Evolutionary conservation across 768 basidiomycete genomes (phyloP), one percentile per base, ranked within the genome.

Genomic region (Grammothele lineata): DNA sequence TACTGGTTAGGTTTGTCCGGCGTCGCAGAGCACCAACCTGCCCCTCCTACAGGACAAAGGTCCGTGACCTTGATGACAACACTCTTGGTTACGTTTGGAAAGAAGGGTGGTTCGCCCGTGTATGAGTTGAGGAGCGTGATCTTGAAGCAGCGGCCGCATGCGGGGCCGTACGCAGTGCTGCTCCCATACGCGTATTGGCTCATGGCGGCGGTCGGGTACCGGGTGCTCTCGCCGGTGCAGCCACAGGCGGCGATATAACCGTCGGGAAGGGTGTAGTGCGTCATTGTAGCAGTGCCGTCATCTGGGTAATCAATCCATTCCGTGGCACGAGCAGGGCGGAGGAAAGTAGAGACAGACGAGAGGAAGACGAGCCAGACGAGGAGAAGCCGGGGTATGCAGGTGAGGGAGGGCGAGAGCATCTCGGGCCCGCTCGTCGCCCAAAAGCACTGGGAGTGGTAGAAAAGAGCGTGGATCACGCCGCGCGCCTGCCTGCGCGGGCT

Each of bases 151-250:
- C 72, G 75, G 22, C 89, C 89, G 59, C 87, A 90, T 3, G 72
- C 75, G 26, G 86, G 83, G 12, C 87, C 82, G 57, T 80, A 90
- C 11, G 74, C 74, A n/a, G 69, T 72, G 47, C 78, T 81, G 59
- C 83, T 87, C 0, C 89, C 87, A 54, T 76, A 92, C 1, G 89
- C 89, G 73, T 85, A 80, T 58, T 89, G 83, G 47, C 73, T 87
- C 49, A 92, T 65, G 8, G 89, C 89, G 9, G 83, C 89, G 1
- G 88, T 92, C 5, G 89, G 88, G 56, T 83, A 88, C 56, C 80
- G 67, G 27, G 62, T 67, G 51, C 59, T 62, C 27, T 49, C 69
- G 8, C 75, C 74, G 1, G 80, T 81, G 62, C 90, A 92, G 46
- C 89, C 90, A 57, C 89, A 91, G 1, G 84, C 71, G 21, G 87